A percentile compares a stretch with the other conserved stretches of the same genome.
Evolutionary conservation across 2,329 filamentous ascomycete genomes (phyloP).

Genomic region (Talaromyces piceae): DNA sequence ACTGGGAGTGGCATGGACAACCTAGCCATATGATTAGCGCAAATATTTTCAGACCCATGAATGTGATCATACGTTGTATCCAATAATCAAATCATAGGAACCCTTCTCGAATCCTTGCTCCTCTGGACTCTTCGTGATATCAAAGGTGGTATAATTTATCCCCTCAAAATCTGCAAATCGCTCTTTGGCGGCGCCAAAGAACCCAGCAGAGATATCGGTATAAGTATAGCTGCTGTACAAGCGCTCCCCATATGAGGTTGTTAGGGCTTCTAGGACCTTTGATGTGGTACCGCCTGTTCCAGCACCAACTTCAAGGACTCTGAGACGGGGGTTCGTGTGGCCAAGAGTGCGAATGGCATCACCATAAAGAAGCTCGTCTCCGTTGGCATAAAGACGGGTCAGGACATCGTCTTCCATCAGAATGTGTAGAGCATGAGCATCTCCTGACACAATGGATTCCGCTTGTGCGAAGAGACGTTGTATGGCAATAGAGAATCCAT

Average conservation of each 20-base stretch:
- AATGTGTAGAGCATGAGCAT: slow-evolving; percentile 26
- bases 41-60: background rate
- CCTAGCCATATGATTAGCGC: too few relatives aligned
- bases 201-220: slow-evolving; percentile 15
- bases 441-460: slow-evolving; percentile 19
- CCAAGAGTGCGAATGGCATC: background rate
- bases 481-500: background rate
- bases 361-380: background rate
- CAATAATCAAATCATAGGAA: slow-evolving; percentile 19
- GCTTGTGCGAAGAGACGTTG: slow-evolving; percentile 23
- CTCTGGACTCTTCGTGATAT: slow-evolving; percentile 15
- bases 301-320: slow-evolving; percentile 16
- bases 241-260: background rate
- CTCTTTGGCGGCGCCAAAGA: slow-evolving; percentile 20
- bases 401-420: slow-evolving; percentile 26
- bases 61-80: slow-evolving; percentile 10
- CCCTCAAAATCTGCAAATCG: slow-evolving; percentile 18
- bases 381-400: slow-evolving; percentile 21
- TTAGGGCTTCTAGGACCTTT: background rate
- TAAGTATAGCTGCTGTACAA: slow-evolving; percentile 10
- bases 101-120: slow-evolving; percentile 16
- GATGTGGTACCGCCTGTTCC: slow-evolving; percentile 14
- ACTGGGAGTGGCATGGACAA: slow-evolving; percentile 17
- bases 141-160: slow-evolving; percentile 15
- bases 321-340: slow-evolving; percentile 12